These are phyloP conservation scores for Neospora caninum DNA, from an alignment of 169 alveolate species.

Conservation along the genomic window DNA sequence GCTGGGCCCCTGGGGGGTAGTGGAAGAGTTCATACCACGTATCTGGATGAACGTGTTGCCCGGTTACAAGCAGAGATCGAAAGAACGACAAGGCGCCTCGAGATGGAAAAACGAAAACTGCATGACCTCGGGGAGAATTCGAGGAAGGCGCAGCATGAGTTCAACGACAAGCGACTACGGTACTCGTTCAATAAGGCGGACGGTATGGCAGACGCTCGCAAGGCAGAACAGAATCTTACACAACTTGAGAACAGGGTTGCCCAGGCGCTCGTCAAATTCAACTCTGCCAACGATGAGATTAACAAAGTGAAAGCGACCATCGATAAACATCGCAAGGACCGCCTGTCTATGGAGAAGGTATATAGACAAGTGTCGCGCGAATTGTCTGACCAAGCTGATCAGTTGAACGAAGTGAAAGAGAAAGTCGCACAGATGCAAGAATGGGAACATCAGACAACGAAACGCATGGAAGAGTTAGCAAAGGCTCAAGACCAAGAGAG, in stretches of 20 bases:
- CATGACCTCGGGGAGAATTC: conserved; percentile 39
- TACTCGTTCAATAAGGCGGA: conserved; percentile 45
- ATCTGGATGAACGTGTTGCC: conserved; percentile 38
- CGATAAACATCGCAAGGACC: conserved; percentile 49
- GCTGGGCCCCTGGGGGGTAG: background rate
- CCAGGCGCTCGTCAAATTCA: conserved; percentile 11
- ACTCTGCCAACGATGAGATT: conserved; percentile 14
- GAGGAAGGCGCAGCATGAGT: conserved; percentile 46
- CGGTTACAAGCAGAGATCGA: conserved; percentile 39
- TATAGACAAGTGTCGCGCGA: conserved; percentile 7
- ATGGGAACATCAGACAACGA: conserved; percentile 5
- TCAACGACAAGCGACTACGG: conserved; percentile 33
- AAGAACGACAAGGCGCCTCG: conserved; percentile 39
- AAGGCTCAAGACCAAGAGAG: conserved; percentile 35
- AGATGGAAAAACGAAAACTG: conserved; percentile 41
- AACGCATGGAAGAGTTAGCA: background rate
- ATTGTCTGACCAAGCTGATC: background rate
- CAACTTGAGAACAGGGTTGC: conserved; percentile 44
- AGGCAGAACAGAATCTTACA: conserved; percentile 40
- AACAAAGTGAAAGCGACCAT: background rate
- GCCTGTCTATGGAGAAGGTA: conserved; percentile 39
- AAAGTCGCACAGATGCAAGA: conserved; percentile 15
- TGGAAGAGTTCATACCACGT: conserved; percentile 17
- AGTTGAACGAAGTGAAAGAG: conserved; percentile 14
- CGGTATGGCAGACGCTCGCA: background rate